Evolutionary conservation across 1,284 basidiomycete species (phyloP).

Genomic region (Apiotrichum laibachii): DNA sequence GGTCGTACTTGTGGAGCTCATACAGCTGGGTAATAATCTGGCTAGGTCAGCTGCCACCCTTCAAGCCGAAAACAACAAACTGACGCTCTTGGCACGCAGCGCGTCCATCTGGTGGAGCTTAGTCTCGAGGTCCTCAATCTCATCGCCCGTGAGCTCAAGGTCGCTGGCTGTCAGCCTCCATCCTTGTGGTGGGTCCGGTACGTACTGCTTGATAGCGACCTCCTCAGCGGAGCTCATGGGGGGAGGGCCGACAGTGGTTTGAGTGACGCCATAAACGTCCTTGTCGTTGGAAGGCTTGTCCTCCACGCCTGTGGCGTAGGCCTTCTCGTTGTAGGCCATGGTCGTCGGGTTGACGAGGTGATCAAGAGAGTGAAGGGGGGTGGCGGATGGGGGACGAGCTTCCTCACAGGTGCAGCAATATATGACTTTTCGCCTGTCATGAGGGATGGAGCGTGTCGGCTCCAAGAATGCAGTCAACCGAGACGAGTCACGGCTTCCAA

Average conservation of each 20-base stretch:
- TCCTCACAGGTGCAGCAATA: too few relatives aligned
- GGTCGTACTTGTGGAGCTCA: constrained; percentile 33
- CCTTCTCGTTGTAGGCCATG: too few relatives aligned
- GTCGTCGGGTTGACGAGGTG: too few relatives aligned
- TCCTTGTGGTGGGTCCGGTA: background rate
- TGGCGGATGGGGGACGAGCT: too few relatives aligned
- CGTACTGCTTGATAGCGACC: background rate
- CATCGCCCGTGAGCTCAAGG: constrained; percentile 15
- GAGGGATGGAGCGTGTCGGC: too few relatives aligned
- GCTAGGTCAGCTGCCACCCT: constrained; percentile 39
- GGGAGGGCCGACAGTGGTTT: background rate
- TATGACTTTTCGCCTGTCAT: too few relatives aligned
- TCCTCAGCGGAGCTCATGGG: background rate
- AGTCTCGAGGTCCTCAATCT: constrained; percentile 20
- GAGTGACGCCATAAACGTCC: background rate
- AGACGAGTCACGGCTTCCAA: too few relatives aligned
- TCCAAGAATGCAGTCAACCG: too few relatives aligned
- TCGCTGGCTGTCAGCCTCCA: background rate
- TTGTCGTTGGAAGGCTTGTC: background rate
- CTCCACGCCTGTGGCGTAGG: too few relatives aligned
- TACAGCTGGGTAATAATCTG: constrained; percentile 27
- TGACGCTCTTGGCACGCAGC: constrained; percentile 15
- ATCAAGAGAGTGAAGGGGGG: too few relatives aligned
- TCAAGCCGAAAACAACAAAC: too few relatives aligned
- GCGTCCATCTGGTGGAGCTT: constrained; percentile 15